phyloP scores from a whole-genome alignment of 1,284 basidiomycete species.

The Heterobasidion occidentale region DNA sequence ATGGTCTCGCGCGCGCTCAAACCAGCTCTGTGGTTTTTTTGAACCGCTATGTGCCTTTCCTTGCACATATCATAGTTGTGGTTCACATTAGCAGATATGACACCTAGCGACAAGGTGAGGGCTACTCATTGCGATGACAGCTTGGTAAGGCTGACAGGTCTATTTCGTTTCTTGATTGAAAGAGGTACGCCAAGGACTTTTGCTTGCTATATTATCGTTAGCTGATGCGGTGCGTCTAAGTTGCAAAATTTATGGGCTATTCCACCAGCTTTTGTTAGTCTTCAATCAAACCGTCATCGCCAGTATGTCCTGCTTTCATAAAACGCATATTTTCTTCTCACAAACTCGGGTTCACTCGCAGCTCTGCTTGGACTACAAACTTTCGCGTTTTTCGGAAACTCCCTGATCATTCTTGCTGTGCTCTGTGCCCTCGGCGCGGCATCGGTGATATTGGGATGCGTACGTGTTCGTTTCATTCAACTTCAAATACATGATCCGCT shows the following conservation, averaged over 20 bases:
- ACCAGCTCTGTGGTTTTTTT: no score
- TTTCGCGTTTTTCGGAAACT: conserved; percentile 6
- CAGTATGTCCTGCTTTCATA: conserved; percentile 19
- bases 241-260: conserved; percentile 21
- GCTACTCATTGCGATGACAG: conserved; percentile 31
- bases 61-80: no score
- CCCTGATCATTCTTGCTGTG: not conserved
- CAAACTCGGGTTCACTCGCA: not conserved
- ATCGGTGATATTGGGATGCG: not conserved
- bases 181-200: no score
- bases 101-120: not conserved
- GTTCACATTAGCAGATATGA: no score
- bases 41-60: no score
- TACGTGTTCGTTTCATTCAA: not conserved
- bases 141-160: conserved; percentile 8
- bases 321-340: no score
- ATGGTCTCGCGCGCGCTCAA: no score
- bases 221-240: conserved; percentile 5
- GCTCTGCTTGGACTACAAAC: conserved; percentile 9
- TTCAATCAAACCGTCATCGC: conserved; percentile 32
- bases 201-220: conserved; percentile 1
- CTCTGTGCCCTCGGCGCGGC: not conserved
- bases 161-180: no score
- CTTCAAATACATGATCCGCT: no score
- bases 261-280: conserved; percentile 30